phyloP scores from a whole-genome alignment of 1,284 basidiomycete genomes.

The Xerocomus amazonicus region DNA sequence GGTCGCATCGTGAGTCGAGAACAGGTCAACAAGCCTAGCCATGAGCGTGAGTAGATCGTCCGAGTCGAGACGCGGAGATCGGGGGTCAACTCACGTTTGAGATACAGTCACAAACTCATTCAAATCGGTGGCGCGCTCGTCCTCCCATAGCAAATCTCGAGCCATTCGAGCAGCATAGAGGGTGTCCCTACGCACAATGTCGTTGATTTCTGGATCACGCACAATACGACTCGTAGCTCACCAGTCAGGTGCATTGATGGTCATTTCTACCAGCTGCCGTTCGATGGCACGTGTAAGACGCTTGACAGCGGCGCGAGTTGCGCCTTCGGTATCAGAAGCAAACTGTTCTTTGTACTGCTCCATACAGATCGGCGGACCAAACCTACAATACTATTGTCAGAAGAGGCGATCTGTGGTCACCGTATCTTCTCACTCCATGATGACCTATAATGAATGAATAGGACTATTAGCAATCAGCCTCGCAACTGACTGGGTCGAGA shows the following conservation, averaged over 20 bases:
- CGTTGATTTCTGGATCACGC: constrained; percentile 12
- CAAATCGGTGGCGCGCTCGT: constrained; percentile 68
- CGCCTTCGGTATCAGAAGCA: constrained; percentile 62
- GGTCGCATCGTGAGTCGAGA: constrained; percentile 64
- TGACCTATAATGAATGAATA: constrained; percentile 45
- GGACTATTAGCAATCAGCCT: constrained; percentile 12
- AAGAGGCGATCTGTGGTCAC: constrained; percentile 9
- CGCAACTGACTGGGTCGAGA: constrained; percentile 5
- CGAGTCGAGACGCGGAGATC: constrained; percentile 22
- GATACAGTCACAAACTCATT: constrained; percentile 78
- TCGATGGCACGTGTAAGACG: constrained; percentile 76
- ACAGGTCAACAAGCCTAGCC: constrained; percentile 76
- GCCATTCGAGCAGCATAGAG: constrained; percentile 86
- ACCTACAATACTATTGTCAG: constrained; percentile 46
- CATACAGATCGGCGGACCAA: constrained; percentile 76
- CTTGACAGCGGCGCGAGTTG: constrained; percentile 81
- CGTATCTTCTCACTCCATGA: constrained; percentile 56
- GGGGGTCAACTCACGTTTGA: constrained; percentile 66
- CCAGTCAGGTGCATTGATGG: constrained; percentile 94
- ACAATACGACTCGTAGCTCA: constrained; percentile 31
- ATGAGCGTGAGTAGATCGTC: constrained; percentile 27
- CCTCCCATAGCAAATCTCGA: constrained; percentile 83
- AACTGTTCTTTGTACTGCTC: constrained; percentile 78
- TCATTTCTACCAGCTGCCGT: constrained; percentile 66
- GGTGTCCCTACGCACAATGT: constrained; percentile 62